These are phyloP conservation scores for Chlamydomonas asymmetrica DNA, from an alignment of 139 green algal genomes.

Conservation along the genomic window DNA sequence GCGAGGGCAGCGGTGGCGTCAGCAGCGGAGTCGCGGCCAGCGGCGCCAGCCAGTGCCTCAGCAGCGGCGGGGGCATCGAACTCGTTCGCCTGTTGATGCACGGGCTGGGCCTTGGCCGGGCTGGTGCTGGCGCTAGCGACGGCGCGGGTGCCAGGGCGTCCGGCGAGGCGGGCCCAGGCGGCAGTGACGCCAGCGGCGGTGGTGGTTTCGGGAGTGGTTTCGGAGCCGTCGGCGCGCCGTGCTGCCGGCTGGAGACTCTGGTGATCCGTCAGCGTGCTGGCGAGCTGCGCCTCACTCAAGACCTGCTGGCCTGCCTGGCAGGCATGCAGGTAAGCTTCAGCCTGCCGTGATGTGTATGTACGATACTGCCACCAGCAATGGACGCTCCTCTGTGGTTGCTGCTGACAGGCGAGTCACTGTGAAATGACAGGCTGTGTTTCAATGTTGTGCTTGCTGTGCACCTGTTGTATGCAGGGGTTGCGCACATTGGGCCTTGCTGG, in stretches of 20 bases:
- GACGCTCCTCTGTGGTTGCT: background rate
- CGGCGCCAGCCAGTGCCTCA: background rate
- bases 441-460: background rate
- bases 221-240: no score
- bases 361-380: background rate
- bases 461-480: background rate
- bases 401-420: background rate
- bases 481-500: slow-evolving; percentile 21
- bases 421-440: no score
- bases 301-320: background rate
- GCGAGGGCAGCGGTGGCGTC: background rate
- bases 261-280: no score
- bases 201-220: no score
- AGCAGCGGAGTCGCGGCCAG: background rate
- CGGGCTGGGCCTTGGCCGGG: background rate
- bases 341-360: background rate
- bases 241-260: no score
- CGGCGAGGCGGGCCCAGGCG: no score
- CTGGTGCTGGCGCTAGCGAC: no score
- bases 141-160: no score
- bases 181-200: no score
- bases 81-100: background rate
- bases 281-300: background rate
- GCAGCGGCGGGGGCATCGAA: background rate
- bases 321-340: background rate